phyloP scores from a whole-genome alignment of 768 basidiomycete species.

The Pholiota microspora region DNA sequence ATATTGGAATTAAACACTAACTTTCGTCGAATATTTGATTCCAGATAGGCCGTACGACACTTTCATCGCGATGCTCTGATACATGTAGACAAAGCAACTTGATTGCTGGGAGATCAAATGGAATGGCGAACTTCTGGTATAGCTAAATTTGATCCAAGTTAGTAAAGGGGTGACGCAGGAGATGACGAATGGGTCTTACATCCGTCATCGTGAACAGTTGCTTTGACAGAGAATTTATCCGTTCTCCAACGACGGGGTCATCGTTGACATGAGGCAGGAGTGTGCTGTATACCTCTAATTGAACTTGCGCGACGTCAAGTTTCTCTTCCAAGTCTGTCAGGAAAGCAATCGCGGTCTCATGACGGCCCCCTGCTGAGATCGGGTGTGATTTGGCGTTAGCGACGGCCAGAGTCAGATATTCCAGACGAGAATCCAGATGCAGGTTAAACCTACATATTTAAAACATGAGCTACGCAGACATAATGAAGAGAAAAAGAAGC shows the following conservation, averaged over 20 bases:
- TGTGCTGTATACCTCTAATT: constrained; percentile 82
- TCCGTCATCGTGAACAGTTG: constrained; percentile 80
- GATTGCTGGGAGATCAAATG: constrained; percentile 79
- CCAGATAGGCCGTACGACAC: constrained; percentile 84
- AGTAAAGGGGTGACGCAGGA: constrained; percentile 3
- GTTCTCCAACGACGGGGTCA: constrained; percentile 59
- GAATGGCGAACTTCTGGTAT: constrained; percentile 84
- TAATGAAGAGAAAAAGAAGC: constrained; percentile 25
- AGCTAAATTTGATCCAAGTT: constrained; percentile 46
- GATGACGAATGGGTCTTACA: constrained; percentile 41
- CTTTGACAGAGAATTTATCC: constrained; percentile 57
- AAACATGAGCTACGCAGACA: constrained; percentile 4
- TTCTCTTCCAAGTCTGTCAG: constrained; percentile 95
- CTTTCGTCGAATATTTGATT: constrained; percentile 81
- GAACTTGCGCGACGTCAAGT: constrained; percentile 94
- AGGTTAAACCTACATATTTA: constrained; percentile 53
- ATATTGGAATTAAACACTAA: constrained; percentile 30
- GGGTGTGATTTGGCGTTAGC: constrained; percentile 96
- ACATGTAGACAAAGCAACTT: constrained; percentile 91
- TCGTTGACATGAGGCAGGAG: constrained; percentile 61
- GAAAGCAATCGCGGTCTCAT: constrained; percentile 93
- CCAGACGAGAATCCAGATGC: constrained; percentile 71
- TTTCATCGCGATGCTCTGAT: constrained; percentile 88
- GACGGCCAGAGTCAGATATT: constrained; percentile 92
- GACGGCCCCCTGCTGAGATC: constrained; percentile 68